Conservation (phyloP, 1,284 basidiomycete species). For the Ceratobasidium theobromae region DNA sequence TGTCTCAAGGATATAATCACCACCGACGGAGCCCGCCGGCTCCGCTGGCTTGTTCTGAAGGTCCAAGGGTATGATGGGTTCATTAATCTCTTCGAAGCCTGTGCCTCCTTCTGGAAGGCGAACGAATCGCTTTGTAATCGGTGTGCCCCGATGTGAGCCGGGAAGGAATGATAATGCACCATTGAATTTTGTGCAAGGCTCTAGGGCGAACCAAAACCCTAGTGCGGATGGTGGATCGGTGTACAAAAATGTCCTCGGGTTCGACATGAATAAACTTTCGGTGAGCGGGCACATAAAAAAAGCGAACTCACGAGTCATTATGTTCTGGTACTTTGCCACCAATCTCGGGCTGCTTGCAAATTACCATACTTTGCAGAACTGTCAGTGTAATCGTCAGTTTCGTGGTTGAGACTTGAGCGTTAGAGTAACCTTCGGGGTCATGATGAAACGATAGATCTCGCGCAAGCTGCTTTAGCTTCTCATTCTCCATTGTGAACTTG, state of each 20-base stretch:
- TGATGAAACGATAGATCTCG: slow-evolving; percentile 75
- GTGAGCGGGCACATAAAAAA: slow-evolving; percentile 10
- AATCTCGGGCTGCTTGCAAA: slow-evolving; percentile 85
- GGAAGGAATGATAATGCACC: slow-evolving; percentile 91
- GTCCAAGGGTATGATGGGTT: slow-evolving; percentile 37
- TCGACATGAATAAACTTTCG: neutral
- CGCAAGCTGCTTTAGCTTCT: slow-evolving; percentile 64
- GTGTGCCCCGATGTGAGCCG: slow-evolving; percentile 77
- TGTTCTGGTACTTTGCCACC: slow-evolving; percentile 85
- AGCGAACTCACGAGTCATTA: slow-evolving; percentile 70
- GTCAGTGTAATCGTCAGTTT: slow-evolving; percentile 29
- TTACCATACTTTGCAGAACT: slow-evolving; percentile 95
- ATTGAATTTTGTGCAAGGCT: slow-evolving; percentile 80
- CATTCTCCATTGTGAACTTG: slow-evolving; percentile 74
- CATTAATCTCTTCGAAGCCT: slow-evolving; percentile 68
- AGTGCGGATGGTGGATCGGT: slow-evolving; percentile 88
- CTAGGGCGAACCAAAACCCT: slow-evolving; percentile 95
- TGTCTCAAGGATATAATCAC: slow-evolving; percentile 66
- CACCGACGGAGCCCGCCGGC: slow-evolving; percentile 48
- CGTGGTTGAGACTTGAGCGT: neutral
- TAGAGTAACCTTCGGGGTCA: slow-evolving; percentile 70
- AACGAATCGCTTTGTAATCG: slow-evolving; percentile 81
- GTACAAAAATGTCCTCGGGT: slow-evolving; percentile 77
- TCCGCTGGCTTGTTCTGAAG: slow-evolving; percentile 38
- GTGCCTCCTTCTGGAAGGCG: slow-evolving; percentile 72